Evolutionary conservation across 495 filamentous ascomycete species (phyloP), one percentile per base, ranked within the genome.

Genomic region (Viridothelium virens): DNA sequence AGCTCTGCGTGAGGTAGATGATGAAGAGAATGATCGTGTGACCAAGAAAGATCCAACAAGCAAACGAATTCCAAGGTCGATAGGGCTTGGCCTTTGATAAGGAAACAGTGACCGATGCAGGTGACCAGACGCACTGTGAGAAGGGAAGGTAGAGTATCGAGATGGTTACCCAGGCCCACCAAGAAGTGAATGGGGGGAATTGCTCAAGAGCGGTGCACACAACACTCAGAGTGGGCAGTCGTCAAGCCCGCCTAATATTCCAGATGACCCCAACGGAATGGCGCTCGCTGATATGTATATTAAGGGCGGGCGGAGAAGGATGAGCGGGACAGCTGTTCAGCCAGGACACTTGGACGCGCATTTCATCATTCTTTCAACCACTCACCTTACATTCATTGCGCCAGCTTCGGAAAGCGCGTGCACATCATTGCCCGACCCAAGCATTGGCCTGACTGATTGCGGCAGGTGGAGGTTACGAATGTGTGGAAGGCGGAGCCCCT

Each of bases 341-440:
- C 10, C 4, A 59, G 18, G 53, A 18, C 11, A 59, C 11, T 11
- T 59, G 53, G 18, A 36, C 53, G 53, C 31, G 53, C 33, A 34
- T 59, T 59, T 31, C 33, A 34, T n/a, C 18, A 34, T 59, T 59
- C 31, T 33, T 59, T 36, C 0, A 36, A 36, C 25, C 53, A 59
- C 11, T 18, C 11, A 59, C 53, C 53, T 59, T 59, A 59, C 53
- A 59, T 59, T 59, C 53, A 59, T 33, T 59, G 53, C 53, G 53
- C 53, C 53, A 59, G 31, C 53, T 59, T 34, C 25, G 31, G 18
- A 3, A 31, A 5, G 11, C 48, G 48, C 48, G 12, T 25, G 48
- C 48, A 16, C 48, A 53, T 59, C 31, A 18, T 59, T 33, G 6
- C 53, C 6, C 53, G 18, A 7, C 10, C 18, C 53, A 34, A 59